Conservation (phyloP, 129 eudicot genomes). For the Chrysanthemum makinoi region DNA sequence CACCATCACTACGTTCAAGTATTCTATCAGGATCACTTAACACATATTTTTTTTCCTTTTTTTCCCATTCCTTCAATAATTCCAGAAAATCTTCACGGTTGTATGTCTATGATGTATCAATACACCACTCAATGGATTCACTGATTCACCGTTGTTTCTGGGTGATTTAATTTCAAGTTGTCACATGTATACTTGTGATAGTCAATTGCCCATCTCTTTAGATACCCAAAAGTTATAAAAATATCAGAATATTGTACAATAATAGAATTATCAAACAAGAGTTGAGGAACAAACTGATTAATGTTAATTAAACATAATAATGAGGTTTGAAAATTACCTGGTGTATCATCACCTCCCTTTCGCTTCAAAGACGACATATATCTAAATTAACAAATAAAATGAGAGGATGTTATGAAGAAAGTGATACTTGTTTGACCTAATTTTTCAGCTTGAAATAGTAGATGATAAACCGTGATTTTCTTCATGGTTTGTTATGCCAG, state of each 20-base stretch:
- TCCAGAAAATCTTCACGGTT: constrained; percentile 71
- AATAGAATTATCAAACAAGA: constrained; percentile 16
- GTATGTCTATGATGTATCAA: constrained; percentile 36
- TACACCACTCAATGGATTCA: constrained; percentile 34
- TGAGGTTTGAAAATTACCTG: no score
- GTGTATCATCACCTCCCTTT: no score
- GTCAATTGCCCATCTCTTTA: constrained; percentile 93
- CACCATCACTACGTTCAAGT: constrained; percentile 21
- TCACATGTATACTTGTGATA: constrained; percentile 71
- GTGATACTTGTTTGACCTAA: no score
- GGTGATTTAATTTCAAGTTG: constrained; percentile 82
- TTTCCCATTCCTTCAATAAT: constrained; percentile 76
- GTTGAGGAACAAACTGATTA: constrained; percentile 31
- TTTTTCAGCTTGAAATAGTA: no score
- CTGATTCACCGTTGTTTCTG: constrained; percentile 79
- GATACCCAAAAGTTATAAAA: constrained; percentile 11
- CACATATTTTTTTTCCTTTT: constrained; percentile 46
- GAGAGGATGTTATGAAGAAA: no score
- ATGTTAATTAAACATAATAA: no score
- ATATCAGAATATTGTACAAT: constrained; percentile 4
- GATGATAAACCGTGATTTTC: no score
- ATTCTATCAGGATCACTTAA: constrained; percentile 35
- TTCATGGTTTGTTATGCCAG: no score
- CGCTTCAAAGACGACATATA: no score
- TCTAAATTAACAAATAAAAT: no score